Evolutionary conservation across 2,329 filamentous ascomycete genomes (phyloP).

Genomic region (Pyrenophora tritici-repentis): DNA sequence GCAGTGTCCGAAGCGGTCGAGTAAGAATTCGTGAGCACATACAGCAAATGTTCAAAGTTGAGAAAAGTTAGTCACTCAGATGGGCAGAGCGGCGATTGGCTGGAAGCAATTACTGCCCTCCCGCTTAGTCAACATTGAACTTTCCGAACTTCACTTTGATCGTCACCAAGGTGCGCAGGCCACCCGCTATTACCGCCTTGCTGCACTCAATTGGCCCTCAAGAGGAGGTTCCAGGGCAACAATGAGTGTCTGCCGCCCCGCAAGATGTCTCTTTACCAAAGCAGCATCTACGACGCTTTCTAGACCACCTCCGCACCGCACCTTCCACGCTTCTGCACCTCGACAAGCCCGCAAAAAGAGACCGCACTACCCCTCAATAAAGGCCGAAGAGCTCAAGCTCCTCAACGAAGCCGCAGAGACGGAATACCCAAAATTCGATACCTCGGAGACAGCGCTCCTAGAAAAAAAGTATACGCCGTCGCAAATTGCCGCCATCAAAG

Average conservation of each 20-base stretch:
- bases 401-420: constrained; percentile 38
- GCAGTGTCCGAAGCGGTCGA: constrained; percentile 34
- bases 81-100: constrained; percentile 34
- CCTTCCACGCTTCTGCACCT: constrained; percentile 49
- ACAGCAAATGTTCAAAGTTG: constrained; percentile 19
- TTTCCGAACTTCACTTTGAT: constrained; percentile 29
- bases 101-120: constrained; percentile 13
- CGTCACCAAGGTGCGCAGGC: constrained; percentile 17
- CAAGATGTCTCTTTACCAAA: constrained; percentile 49
- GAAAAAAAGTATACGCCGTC: constrained; percentile 73
- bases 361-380: constrained; percentile 52
- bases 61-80: constrained; percentile 34
- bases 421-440: constrained; percentile 66
- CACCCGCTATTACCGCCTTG: constrained; percentile 7
- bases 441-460: constrained; percentile 54
- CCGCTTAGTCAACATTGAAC: constrained; percentile 30
- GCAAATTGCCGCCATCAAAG: constrained; percentile 81
- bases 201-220: constrained; percentile 30
- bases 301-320: constrained; percentile 45
- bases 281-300: constrained; percentile 30
- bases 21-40: constrained; percentile 29
- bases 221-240: constrained; percentile 22
- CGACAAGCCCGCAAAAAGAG: constrained; percentile 44
- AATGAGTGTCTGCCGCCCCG: constrained; percentile 52
- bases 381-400: constrained; percentile 48